A percentile compares a stretch with the other conserved stretches of the same genome.
Conservation (phyloP, 257 asterid genomes). For the Scutellaria baicalensis region DNA sequence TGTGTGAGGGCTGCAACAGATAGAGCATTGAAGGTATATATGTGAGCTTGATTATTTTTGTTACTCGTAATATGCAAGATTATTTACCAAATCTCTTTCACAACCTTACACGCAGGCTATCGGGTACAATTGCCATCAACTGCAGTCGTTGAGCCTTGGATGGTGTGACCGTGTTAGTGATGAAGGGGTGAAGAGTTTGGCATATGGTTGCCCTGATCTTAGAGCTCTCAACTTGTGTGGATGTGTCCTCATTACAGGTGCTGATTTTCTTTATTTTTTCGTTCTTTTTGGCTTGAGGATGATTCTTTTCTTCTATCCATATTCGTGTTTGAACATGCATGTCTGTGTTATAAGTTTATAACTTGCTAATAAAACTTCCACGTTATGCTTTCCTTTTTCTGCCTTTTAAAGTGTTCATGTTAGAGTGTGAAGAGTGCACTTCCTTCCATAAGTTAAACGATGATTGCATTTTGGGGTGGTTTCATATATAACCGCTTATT, state of each 20-base stretch:
- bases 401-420: no score
- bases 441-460: no score
- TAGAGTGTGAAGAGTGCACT: no score
- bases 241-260: slow-evolving; percentile 92
- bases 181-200: slow-evolving; percentile 90
- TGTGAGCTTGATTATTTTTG: neutral
- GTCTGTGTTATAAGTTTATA: no score
- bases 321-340: no score
- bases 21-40: slow-evolving; percentile 67
- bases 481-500: no score
- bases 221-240: slow-evolving; percentile 86
- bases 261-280: neutral
- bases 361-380: no score
- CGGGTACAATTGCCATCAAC: slow-evolving; percentile 69
- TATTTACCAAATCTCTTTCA: neutral
- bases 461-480: no score
- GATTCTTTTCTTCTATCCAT: no score
- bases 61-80: neutral
- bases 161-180: slow-evolving; percentile 95
- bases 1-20: slow-evolving; percentile 86
- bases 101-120: slow-evolving; percentile 50
- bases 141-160: slow-evolving; percentile 80
- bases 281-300: neutral
- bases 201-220: slow-evolving; percentile 92
- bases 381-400: no score